Evolutionary conservation across 2,329 filamentous ascomycete genomes (phyloP), one percentile per base, ranked within the genome.

Genomic region (Cladosporium austrohemisphaericum): DNA sequence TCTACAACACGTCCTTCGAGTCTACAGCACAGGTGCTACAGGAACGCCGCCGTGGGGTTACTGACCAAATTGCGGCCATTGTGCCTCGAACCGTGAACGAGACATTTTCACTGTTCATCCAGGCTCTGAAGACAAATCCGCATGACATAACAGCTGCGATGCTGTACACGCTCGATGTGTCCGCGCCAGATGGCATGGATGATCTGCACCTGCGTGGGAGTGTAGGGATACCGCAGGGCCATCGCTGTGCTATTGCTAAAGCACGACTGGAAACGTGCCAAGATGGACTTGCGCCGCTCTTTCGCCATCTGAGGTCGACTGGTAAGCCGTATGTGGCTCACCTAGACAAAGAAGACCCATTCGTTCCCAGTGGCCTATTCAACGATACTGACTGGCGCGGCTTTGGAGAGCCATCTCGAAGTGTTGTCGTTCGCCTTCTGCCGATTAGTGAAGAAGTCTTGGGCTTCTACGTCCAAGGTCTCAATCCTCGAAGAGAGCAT

Each of bases 1-100:
- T 54, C 20, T 61, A 59, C 50, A 59, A 60, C 22, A 57, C 60
- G 3, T 45, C 45, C 2, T 26, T 49, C 28, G 60, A 61, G 40
- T 47, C 50, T 6, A 60, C 59, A 2, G 20, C 29, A 13, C 38
- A 51, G 11, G 50, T 53, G 4, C 20, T 60, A 4, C 14, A 31
- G n/a, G 50, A 56, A 19, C 52, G 58, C 6, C 52, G 55, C 11
- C 37, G 53, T 16, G 36, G 31, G 5, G 41, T 58, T 1, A 19
- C 54, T 5, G 52, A 57, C 16, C 14, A 22, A 2, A 50, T 59
- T n/a, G 49, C 52, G 32, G 25, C 40, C 3, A 52, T 52, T 7
- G 25, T 45, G 4, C 35, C 43, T 3, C 22, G 11, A 5, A 32
- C 49, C 5, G 43, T 57, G 14, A 44, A 43, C 16, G 40, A 50